Base-by-base conservation (phyloP, 75 land plant genomes). In the Selaginella tamariscina region DNA sequence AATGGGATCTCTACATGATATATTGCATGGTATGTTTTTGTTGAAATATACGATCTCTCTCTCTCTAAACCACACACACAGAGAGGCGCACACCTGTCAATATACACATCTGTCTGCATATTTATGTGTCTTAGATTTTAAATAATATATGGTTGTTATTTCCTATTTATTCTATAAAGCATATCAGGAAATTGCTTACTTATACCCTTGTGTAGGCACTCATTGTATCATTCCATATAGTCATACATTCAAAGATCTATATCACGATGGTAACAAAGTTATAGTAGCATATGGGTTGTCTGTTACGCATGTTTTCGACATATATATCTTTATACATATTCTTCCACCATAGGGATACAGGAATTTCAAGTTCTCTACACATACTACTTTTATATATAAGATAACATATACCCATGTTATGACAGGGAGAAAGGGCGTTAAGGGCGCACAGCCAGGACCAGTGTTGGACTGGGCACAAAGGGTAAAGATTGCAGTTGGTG, bases 371-470 rank as follows among this genome's bases (percentile, higher is more conserved):
- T 39, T 39, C 11, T 39, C 49, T 5, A 39, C 5, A 5, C 49
- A 5, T 39, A 39, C 49, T 39, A 15, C 11, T 39, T 62, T n/a
- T 1, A 31, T 18, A 65, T 68, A 68, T 26, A 65, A 18, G 23
- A 2, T 49, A 31, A 22, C n/a, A 27, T 22, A 39, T 56, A 56
- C 9, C 1, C 69, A 18, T 56, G 54, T 2, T 20, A 65, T 31
- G 54, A 33, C 76, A 89, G 94, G 94, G 1, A 78, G 87, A 65
- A 89, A 89, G 79, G 94, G 94, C 57, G 94, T 89, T 32, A 80
- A 84, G 70, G 89, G 89, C 80, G 90, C 90, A 55, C 85, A 84
- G 76, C 90, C 94, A 1, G 94, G 94, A 27, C 90, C 90, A 21
- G 80, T 82, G 57, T 65, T 89, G 11, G 81, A 86, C 73, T 89